Conservation (phyloP, 148 eudicot genomes). For the Mesembryanthemum crystallinum region DNA sequence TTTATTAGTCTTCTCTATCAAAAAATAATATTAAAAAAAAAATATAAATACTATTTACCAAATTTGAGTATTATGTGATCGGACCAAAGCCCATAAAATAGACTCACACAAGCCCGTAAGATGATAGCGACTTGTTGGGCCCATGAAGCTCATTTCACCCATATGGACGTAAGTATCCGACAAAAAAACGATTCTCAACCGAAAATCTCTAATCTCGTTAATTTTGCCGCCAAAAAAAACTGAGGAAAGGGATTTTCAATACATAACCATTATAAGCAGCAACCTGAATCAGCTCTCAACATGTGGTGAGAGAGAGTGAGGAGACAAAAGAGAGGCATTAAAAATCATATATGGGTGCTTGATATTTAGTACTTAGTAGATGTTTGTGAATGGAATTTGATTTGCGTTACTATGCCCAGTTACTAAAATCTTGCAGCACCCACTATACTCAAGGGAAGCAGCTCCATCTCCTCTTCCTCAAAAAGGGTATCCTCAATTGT, state of each 20-base stretch:
- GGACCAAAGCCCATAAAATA: not conserved
- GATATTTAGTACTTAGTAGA: not conserved
- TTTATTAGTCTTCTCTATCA: no score
- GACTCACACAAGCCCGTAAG: not conserved
- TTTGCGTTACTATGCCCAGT: constrained; percentile 44
- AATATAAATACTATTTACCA: no score
- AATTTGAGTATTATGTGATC: not conserved
- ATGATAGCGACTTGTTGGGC: not conserved
- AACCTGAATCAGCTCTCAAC: not conserved
- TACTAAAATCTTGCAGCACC: constrained; percentile 51
- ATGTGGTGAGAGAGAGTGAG: not conserved
- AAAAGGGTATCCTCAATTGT: constrained; percentile 61
- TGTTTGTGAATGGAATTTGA: constrained; percentile 45
- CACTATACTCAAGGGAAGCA: constrained; percentile 49
- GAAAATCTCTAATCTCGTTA: no score
- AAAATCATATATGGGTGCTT: not conserved
- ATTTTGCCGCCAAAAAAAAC: no score
- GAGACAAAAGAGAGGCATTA: not conserved
- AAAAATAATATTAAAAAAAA: no score
- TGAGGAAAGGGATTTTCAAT: not conserved
- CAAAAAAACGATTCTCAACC: no score
- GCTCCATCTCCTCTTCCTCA: constrained; percentile 65
- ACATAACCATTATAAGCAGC: not conserved
- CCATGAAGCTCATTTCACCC: not conserved
- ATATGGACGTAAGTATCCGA: not conserved